phyloP scores from a whole-genome alignment of 257 asterid genomes.

The Solanum sitiens region DNA sequence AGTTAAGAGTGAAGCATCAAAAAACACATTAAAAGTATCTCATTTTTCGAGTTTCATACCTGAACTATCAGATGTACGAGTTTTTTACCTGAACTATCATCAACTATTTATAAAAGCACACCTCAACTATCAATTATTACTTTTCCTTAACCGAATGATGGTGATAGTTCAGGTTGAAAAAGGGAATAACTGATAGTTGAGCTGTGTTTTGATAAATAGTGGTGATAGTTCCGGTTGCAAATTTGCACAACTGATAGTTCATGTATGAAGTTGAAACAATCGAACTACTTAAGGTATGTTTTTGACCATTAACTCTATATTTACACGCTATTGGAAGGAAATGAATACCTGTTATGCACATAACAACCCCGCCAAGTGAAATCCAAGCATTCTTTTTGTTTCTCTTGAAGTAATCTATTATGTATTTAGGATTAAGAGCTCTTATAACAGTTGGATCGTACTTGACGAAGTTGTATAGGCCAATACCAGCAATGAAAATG shows the following conservation, averaged over 20 bases:
- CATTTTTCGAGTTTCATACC: background rate
- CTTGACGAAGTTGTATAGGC: conserved; percentile 39
- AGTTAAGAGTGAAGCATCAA: background rate
- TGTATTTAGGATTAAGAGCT: conserved; percentile 56
- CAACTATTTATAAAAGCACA: too few species aligned
- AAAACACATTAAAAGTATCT: background rate
- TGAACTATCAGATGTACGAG: too few species aligned
- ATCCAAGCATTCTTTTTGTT: conserved; percentile 59
- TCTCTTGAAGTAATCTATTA: conserved; percentile 43
- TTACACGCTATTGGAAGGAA: background rate
- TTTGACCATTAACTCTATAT: too few species aligned
- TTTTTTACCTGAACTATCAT: background rate
- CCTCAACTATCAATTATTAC: too few species aligned
- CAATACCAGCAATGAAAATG: conserved; percentile 27
- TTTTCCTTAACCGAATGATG: background rate
- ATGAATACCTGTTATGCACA: conserved; percentile 48
- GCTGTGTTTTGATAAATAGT: too few species aligned
- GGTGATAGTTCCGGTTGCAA: background rate
- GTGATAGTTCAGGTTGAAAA: background rate
- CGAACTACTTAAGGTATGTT: background rate
- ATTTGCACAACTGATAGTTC: background rate
- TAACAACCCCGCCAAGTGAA: conserved; percentile 63
- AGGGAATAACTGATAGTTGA: too few species aligned
- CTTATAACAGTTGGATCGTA: conserved; percentile 33
- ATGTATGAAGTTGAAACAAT: too few species aligned